Percentiles rank a stretch among this genome's conserved stretches.
Conservation (phyloP, 495 filamentous ascomycete species). For the Hypoxylon lienhwacheense region DNA sequence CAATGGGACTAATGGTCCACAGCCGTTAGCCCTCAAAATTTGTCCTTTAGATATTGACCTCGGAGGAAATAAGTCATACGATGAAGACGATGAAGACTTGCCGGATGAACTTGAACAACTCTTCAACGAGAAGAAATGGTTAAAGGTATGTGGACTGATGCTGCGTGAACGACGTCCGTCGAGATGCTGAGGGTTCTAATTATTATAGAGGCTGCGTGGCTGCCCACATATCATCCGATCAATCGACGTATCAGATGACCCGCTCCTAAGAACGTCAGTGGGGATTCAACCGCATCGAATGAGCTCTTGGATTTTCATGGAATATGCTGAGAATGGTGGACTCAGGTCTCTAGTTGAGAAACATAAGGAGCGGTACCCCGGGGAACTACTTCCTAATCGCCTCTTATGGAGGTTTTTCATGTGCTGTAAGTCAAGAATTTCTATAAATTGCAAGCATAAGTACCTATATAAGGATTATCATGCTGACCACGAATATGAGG, state of each 20-base stretch:
- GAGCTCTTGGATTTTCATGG: constrained; percentile 17
- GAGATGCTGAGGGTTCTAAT: neutral
- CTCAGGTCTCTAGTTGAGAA: neutral
- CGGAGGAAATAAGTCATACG: constrained; percentile 4
- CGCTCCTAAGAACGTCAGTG: neutral
- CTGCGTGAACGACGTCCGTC: neutral
- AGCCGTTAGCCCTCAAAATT: constrained; percentile 5
- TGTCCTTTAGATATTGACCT: constrained; percentile 6
- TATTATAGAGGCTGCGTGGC: constrained; percentile 6
- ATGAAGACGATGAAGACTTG: neutral
- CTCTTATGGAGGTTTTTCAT: constrained; percentile 18
- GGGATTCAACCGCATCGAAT: constrained; percentile 5
- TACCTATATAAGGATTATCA: neutral
- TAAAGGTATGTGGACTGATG: neutral
- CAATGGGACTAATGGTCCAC: neutral
- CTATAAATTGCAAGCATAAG: neutral
- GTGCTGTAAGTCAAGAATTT: constrained; percentile 12
- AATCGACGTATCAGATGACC: constrained; percentile 1
- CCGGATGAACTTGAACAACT: constrained; percentile 2
- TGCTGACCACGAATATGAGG: neutral
- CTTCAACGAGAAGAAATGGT: constrained; percentile 1
- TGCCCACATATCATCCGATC: constrained; percentile 9
- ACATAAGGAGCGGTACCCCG: neutral
- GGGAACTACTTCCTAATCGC: constrained; percentile 1
- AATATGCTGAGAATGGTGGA: constrained; percentile 9